A percentile compares a stretch with the other conserved stretches of the same genome.
Conservation (phyloP, 202 grass and related monocot species). For the Schoenoplectus tabernaemontani region DNA sequence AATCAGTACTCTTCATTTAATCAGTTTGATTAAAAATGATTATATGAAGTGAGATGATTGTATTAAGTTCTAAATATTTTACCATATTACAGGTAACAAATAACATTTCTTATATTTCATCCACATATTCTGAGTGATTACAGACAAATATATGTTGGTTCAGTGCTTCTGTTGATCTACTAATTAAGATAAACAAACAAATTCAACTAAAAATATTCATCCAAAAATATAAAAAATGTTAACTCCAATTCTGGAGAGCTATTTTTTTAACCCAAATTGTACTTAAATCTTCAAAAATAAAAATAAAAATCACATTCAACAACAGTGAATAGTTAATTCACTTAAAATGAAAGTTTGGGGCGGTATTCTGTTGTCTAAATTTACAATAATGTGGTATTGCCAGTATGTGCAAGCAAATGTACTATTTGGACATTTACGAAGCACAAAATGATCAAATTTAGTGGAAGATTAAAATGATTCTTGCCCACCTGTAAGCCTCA, state of each 20-base stretch:
- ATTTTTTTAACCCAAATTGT: neutral
- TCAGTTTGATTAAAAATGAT: no score
- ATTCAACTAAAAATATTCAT: neutral
- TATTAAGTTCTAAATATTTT: no score
- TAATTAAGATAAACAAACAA: neutral
- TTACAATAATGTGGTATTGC: neutral
- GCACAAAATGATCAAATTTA: neutral
- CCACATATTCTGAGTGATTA: neutral
- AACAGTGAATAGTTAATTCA: neutral
- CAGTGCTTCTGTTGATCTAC: neutral
- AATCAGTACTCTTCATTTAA: no score
- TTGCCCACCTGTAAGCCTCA: slow-evolving; percentile 69
- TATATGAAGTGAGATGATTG: no score
- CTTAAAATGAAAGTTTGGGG: neutral
- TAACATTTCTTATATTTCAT: neutral
- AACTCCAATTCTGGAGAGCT: neutral
- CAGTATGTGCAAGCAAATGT: neutral
- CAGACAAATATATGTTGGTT: neutral
- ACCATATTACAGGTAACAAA: neutral
- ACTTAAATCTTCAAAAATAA: neutral
- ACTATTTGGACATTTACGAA: neutral
- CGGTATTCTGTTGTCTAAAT: neutral
- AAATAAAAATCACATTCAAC: neutral
- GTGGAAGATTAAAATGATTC: neutral
- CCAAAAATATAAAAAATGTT: neutral